Evolutionary conservation across 331 rosid genomes (phyloP), one percentile per base, ranked within the genome.

Genomic region (Telfairia occidentalis): DNA sequence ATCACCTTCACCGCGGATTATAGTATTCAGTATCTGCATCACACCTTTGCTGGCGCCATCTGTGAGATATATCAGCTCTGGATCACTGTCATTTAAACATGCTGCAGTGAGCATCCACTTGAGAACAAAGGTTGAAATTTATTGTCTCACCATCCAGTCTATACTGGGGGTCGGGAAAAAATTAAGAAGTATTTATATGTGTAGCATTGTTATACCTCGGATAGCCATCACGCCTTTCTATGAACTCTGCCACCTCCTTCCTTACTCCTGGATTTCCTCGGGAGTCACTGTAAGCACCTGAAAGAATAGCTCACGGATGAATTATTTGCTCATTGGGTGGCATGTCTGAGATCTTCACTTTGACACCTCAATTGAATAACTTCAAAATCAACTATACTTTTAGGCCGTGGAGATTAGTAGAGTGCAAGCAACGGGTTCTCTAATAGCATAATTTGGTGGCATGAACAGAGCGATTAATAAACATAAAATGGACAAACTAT

Each of bases 31-130:
- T 55, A 89, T 88, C 89, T 95, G 99, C 99, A 90, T 90, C 80
- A 95, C 97, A 81, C 92, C 99, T 83, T 95, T 92, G 89, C 99
- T 95, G 52, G 99, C 97, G 75, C 99, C 99, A 84, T 95, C 99
- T 5, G 97, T 95, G 75, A 95, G 97, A 81, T 74, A 92, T 81
- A 92, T 88, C 86, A 88, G 92, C 81, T 95, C 99, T 23, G 97
- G 97, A 74, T 95, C 88, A 77, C 99, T 95, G 92, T 65, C 54
- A 82, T 80, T 54, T 75, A 76, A 60, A 76, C 66, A 77, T 72
- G 60, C n/a, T 5, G 55, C 12, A 45, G 40, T 69, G 74, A 69
- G 74, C 40, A 15, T 7, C 42, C 30, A 40, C 34, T 66, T 40
- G 53, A 40, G 19, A 12, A 66, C 52, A 24, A 38, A 40, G 4